Evolutionary conservation across 306 rosid genomes (phyloP).

Genomic region (Ammopiptanthus mongolicus): DNA sequence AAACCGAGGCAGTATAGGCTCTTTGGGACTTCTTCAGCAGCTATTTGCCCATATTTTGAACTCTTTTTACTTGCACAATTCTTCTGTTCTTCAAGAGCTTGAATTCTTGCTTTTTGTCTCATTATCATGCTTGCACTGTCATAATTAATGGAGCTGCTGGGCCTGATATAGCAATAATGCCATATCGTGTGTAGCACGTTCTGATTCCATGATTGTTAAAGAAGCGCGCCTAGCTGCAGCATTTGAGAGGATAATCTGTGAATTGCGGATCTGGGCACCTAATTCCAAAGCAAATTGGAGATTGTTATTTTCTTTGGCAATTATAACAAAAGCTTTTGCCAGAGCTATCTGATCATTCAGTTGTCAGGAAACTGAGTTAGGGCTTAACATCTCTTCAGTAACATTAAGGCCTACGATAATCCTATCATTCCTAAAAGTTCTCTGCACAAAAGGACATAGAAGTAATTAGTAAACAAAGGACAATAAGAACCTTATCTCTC

Average conservation of each 20-base stretch:
- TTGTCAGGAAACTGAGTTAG: slow-evolving; percentile 69
- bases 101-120: slow-evolving; percentile 81
- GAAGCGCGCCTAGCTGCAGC: slow-evolving; percentile 76
- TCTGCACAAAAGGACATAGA: slow-evolving; percentile 40
- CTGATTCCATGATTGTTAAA: slow-evolving; percentile 59
- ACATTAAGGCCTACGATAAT: slow-evolving; percentile 74
- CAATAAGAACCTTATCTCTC: neutral
- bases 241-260: slow-evolving; percentile 73
- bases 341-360: slow-evolving; percentile 77
- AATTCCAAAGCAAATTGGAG: slow-evolving; percentile 94
- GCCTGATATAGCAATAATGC: slow-evolving; percentile 73
- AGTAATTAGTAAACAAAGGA: too few species aligned
- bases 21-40: slow-evolving; percentile 91
- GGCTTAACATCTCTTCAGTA: slow-evolving; percentile 74
- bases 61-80: slow-evolving; percentile 70
- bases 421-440: slow-evolving; percentile 55
- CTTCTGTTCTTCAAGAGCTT: slow-evolving; percentile 75
- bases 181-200: slow-evolving; percentile 59
- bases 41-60: slow-evolving; percentile 83
- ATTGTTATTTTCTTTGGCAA: slow-evolving; percentile 81
- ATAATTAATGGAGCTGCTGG: slow-evolving; percentile 83
- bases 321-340: slow-evolving; percentile 83
- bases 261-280: slow-evolving; percentile 86
- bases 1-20: slow-evolving; percentile 84
- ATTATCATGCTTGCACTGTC: slow-evolving; percentile 89